Evolutionary conservation across 2,329 filamentous ascomycete genomes (phyloP).

Genomic region (Sphaerostilbella broomeana): DNA sequence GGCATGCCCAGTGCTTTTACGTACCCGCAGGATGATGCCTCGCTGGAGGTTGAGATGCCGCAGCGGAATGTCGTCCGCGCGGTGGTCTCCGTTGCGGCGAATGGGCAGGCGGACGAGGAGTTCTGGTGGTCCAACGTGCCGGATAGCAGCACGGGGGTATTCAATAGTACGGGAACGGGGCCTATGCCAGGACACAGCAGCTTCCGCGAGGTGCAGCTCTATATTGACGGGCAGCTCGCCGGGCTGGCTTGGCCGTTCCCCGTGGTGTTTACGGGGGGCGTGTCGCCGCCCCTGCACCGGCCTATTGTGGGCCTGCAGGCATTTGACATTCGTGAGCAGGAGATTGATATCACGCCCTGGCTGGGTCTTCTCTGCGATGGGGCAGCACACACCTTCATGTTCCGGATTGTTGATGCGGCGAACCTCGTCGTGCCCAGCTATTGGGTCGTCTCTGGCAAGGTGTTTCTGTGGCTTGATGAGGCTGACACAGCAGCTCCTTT

Average conservation of each 20-base stretch:
- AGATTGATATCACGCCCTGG: constrained; percentile 77
- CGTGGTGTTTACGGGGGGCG: constrained; percentile 73
- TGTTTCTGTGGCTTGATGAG: constrained; percentile 68
- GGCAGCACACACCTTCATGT: constrained; percentile 56
- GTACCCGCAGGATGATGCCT: constrained; percentile 56
- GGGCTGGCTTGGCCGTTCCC: constrained; percentile 79
- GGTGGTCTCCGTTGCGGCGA: constrained; percentile 69
- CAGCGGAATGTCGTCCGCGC: constrained; percentile 60
- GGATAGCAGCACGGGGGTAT: constrained; percentile 52
- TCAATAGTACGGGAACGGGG: constrained; percentile 49
- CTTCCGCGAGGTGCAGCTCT: constrained; percentile 71
- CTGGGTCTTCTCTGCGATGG: constrained; percentile 63
- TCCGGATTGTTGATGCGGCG: constrained; percentile 59
- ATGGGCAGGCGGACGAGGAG: constrained; percentile 69
- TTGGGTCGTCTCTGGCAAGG: constrained; percentile 73
- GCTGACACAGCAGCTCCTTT: too few relatives aligned
- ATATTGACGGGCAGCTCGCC: constrained; percentile 65
- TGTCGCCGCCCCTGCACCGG: constrained; percentile 69
- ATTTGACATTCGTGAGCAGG: constrained; percentile 71
- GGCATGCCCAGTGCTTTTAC: constrained; percentile 59
- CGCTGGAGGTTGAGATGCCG: constrained; percentile 55
- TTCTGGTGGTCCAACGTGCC: constrained; percentile 82
- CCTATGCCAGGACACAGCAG: constrained; percentile 61
- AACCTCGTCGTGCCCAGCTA: constrained; percentile 41
- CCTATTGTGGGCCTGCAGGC: constrained; percentile 73